These are phyloP conservation scores for Pythium coloratum DNA, from an alignment of 352 stramenopile species.

Conservation along the genomic window DNA sequence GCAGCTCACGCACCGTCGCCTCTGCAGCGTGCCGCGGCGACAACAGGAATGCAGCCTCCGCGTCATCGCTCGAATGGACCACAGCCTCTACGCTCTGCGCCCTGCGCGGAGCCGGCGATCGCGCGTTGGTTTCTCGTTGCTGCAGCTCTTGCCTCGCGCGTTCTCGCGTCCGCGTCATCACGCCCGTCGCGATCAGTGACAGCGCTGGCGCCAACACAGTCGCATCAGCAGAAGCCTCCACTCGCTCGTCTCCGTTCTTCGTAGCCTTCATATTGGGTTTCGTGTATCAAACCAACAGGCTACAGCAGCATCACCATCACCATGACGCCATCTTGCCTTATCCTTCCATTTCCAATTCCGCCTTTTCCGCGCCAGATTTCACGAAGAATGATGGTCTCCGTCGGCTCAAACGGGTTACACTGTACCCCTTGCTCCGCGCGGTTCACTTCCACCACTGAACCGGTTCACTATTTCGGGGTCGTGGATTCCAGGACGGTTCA, in stretches of 20 bases:
- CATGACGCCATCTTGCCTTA: neutral
- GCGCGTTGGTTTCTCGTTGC: constrained; percentile 1
- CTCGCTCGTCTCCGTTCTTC: constrained; percentile 2
- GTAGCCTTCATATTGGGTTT: neutral
- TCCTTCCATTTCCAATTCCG: neutral
- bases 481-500: constrained; percentile 7
- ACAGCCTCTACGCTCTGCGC: neutral
- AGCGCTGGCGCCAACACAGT: neutral
- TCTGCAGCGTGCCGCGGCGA: constrained; percentile 40
- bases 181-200: constrained; percentile 21
- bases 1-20: constrained; percentile 33
- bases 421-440: neutral
- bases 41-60: constrained; percentile 26
- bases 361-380: constrained; percentile 1
- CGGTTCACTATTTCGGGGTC: neutral
- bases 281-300: neutral
- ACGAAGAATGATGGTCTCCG: constrained; percentile 11
- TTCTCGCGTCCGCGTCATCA: constrained; percentile 20
- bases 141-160: constrained; percentile 15
- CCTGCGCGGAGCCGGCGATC: neutral
- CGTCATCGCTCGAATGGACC: neutral
- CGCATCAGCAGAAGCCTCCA: neutral
- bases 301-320: neutral
- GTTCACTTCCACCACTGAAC: constrained; percentile 2
- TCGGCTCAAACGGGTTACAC: constrained; percentile 6